A percentile compares a stretch with the other conserved stretches of the same genome.
Evolutionary conservation across 148 eudicot genomes (phyloP).

Genomic region (Vaccinium vitisidaea): DNA sequence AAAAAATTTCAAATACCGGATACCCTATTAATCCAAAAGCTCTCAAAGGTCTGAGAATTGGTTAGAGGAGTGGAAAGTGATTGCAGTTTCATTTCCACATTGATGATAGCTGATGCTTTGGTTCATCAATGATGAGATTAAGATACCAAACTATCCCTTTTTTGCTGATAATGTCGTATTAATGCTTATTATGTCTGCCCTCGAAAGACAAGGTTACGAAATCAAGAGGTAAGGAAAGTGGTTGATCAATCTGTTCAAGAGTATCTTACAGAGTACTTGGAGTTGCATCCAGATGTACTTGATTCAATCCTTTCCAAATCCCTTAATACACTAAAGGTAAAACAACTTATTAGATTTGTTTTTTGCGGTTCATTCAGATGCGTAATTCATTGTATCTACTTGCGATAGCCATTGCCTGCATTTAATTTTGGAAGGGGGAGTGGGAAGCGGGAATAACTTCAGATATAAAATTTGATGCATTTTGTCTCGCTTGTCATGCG

Average conservation of each 20-base stretch:
- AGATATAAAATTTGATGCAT: not conserved
- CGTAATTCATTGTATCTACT: not conserved
- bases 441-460: not conserved
- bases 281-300: conserved; percentile 93
- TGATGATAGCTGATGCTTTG: not conserved
- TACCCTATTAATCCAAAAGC: not conserved
- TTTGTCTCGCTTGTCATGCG: conserved; percentile 7
- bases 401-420: not conserved
- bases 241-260: conserved; percentile 95
- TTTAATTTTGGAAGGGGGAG: not conserved
- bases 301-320: conserved; percentile 85
- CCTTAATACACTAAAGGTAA: conserved; percentile 54
- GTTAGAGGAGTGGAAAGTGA: not conserved
- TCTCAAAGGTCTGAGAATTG: not conserved
- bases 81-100: not conserved
- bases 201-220: conserved; percentile 84
- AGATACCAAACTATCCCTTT: not conserved
- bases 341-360: not conserved
- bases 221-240: conserved; percentile 86
- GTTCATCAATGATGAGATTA: conserved; percentile 3
- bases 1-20: conserved; percentile 43
- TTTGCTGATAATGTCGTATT: not conserved
- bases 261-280: conserved; percentile 84
- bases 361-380: not conserved
- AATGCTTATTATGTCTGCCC: conserved; percentile 19